Base-by-base conservation (phyloP, 768 basidiomycete genomes). In the Pleurotus djamor region DNA sequence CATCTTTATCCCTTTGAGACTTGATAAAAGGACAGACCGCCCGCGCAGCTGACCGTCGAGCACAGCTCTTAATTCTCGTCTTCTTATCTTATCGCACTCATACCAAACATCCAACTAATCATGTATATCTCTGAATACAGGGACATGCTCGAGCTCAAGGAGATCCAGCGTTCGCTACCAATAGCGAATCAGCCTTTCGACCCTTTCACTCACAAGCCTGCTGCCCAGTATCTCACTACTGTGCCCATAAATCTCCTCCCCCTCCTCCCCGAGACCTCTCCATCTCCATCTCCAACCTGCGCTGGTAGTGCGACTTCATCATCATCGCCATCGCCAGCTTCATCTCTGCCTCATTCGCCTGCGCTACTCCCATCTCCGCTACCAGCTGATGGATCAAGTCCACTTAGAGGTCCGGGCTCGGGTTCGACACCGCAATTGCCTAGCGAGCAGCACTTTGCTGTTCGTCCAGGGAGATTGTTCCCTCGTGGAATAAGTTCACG, bases 221-320 rank as follows among this genome's bases (percentile, higher is more conserved):
- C 68, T 16, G 70, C 73, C 44, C 78, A 77, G 49, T 78, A 74
- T 62, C 76, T 82, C 48, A 74, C 78, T 35, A 74, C 76, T 10
- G 87, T 90, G 5, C 88, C 88, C 41, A 86, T 90, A 43, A 79
- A 79, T 3, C 76, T 90, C 0, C 66, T 90, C 2, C 88, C 87
- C 0, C 76, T 90, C 28, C 76, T 79, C 28, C 66, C 77, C 6
- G 69, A 73, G 28, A 38, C 65, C 12, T 54, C 63, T 37, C 59
- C 57, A 33, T 32, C 54, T 17, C 44, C 37, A 28, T 28, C 21
- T 28, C 21, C 21, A 28, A 28, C 21, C 21, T 28, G 21, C 21
- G 21, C 21, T 28, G 21, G 21, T 28, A 28, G 21, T 28, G 21
- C 21, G 41, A 41, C 54, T 43, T n/a, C 16, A 12, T 34, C 54